These are phyloP conservation scores for Hypoxylon sp. DNA, from an alignment of 2,329 filamentous ascomycete species.

Conservation along the genomic window DNA sequence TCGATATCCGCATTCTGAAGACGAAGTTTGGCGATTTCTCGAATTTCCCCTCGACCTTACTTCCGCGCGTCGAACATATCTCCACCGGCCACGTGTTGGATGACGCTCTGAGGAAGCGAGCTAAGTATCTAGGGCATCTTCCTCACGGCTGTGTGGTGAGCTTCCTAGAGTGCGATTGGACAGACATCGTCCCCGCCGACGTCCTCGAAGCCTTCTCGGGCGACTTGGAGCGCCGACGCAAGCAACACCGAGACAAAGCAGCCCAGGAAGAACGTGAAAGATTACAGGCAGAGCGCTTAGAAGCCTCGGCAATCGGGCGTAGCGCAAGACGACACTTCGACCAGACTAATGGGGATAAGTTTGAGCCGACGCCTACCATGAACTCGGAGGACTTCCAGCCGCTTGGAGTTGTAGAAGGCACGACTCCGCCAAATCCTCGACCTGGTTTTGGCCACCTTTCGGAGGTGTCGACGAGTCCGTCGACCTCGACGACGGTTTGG, in stretches of 20 bases:
- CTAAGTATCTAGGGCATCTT: conserved; percentile 87
- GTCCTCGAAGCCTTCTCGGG: conserved; percentile 77
- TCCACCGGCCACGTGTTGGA: conserved; percentile 89
- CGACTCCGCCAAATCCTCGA: conserved; percentile 64
- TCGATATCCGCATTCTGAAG: conserved; percentile 93
- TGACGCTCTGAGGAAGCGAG: conserved; percentile 80
- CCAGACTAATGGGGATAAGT: conserved; percentile 51
- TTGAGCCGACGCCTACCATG: conserved; percentile 51
- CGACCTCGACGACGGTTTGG: conserved; percentile 83
- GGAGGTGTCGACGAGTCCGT: conserved; percentile 82
- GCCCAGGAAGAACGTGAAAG: conserved; percentile 86
- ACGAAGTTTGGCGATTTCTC: conserved; percentile 85
- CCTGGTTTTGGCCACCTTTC: conserved; percentile 73
- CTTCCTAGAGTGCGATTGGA: conserved; percentile 95
- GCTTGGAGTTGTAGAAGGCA: conserved; percentile 57
- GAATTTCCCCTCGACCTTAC: conserved; percentile 81
- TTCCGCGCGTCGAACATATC: conserved; percentile 88
- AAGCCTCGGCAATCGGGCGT: conserved; percentile 72
- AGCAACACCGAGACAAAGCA: conserved; percentile 82
- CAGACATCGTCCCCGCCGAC: conserved; percentile 80
- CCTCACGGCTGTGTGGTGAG: conserved; percentile 90
- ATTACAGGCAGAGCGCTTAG: conserved; percentile 79
- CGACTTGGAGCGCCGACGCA: conserved; percentile 79
- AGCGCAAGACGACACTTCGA: conserved; percentile 52
- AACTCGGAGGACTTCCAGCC: conserved; percentile 72